phyloP scores from a whole-genome alignment of 352 stramenopile species.

The Phytophthora nicotianae region DNA sequence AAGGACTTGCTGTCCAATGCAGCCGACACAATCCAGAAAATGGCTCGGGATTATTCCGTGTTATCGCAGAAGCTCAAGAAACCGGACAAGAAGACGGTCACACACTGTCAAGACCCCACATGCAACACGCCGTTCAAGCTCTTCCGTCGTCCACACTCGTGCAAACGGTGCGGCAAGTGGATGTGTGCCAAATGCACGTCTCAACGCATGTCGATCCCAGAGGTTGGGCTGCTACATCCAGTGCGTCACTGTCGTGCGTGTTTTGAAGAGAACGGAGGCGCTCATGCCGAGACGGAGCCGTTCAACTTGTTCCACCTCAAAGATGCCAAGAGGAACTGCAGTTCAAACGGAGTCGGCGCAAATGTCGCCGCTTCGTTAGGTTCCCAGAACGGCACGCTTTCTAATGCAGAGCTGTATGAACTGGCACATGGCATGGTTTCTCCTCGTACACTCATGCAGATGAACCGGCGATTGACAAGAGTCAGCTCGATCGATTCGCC shows the following conservation, averaged over 20 bases:
- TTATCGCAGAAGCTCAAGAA: constrained; percentile 80
- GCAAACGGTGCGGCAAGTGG: constrained; percentile 86
- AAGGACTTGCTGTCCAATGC: constrained; percentile 72
- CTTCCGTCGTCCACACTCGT: constrained; percentile 81
- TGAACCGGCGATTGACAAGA: constrained; percentile 67
- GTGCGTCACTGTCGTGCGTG: constrained; percentile 82
- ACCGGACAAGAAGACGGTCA: constrained; percentile 82
- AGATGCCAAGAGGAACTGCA: constrained; percentile 7
- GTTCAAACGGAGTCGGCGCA: constrained; percentile 13
- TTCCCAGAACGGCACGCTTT: constrained; percentile 39
- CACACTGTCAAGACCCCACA: constrained; percentile 71
- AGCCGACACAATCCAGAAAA: constrained; percentile 63
- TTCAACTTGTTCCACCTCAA: constrained; percentile 64
- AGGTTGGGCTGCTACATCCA: constrained; percentile 75
- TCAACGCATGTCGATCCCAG: constrained; percentile 80
- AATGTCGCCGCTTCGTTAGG: constrained; percentile 19
- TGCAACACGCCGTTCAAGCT: constrained; percentile 84
- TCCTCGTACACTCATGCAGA: constrained; percentile 64
- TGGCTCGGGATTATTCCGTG: constrained; percentile 69
- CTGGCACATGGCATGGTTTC: constrained; percentile 81
- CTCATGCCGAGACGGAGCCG: constrained; percentile 69
- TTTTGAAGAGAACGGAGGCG: constrained; percentile 71
- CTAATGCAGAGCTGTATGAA: constrained; percentile 83
- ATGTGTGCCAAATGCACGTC: constrained; percentile 86
- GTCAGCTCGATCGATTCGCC: constrained; percentile 82